Evolutionary conservation across 73 alveolate species (phyloP), one percentile per base, ranked within the genome.

Genomic region (Paramecium bursaria): DNA sequence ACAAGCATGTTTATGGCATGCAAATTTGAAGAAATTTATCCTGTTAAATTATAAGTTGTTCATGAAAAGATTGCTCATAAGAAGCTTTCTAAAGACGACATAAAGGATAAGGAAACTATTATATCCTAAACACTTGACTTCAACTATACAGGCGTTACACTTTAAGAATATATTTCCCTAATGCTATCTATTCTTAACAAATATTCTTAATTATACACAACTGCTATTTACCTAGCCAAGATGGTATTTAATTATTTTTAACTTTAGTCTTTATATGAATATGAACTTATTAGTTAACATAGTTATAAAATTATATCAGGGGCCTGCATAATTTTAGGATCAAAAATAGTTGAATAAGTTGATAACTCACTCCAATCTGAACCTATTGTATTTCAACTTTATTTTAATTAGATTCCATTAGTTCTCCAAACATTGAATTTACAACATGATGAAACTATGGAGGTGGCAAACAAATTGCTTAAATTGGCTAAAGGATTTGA

Each of bases 1-100:
- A 73, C 94, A 14, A 23, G 91, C 49, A 91, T 91, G 95, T 91
- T 91, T 26, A 91, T 87, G 47, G 92, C 95, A 13, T 87, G 94
- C 61, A 91, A 91, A 87, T 91, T 74, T 87, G 95, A 91, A 55
- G 98, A 93, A 91, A 91, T 91, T 11, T 88, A 86, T 74, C 94
- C 98, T 19, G 85, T 79, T 13, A 61, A 73, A 53, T 27, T 79
- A 27, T 42, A 79, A 55, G 19, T 73, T 23, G 75, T 79, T 7
- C 76, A 79, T 29, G 89, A 79, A 31, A 79, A 79, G 23, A 79
- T 79, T 42, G 89, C 85, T 4, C 89, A 79, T 25, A 79, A 42
- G 33, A 79, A 79, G 54, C 27, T 79, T 25, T 26, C 89, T 9
- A 79, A 44, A 30, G 75, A 61, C 21, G 89, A 79, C 17, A 79